Evolutionary conservation across 2,329 filamentous ascomycete genomes (phyloP).

Genomic region (Fusarium subglutinans): DNA sequence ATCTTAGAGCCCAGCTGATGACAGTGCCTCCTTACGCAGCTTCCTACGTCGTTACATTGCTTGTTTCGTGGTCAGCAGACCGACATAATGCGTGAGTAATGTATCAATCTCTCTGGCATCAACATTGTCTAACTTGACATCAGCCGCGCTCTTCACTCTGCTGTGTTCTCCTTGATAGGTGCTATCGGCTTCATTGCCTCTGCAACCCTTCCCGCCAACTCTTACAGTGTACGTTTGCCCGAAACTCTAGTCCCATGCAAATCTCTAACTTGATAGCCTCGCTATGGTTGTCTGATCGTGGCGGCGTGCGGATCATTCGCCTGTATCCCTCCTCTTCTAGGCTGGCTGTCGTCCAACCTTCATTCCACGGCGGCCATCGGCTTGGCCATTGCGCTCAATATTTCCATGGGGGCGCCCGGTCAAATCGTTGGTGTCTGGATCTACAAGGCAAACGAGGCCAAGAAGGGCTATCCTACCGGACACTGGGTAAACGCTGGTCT

Average conservation of each 20-base stretch:
- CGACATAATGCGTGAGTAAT: slow-evolving; percentile 56
- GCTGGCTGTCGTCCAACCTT: slow-evolving; percentile 73
- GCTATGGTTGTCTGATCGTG: slow-evolving; percentile 74
- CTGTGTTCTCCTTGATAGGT: slow-evolving; percentile 55
- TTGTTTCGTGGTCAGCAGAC: slow-evolving; percentile 66
- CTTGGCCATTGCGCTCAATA: slow-evolving; percentile 73
- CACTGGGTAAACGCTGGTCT: slow-evolving; percentile 72
- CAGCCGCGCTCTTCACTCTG: slow-evolving; percentile 52
- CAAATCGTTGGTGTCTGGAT: slow-evolving; percentile 79
- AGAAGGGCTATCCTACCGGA: slow-evolving; percentile 70
- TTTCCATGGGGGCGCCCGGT: slow-evolving; percentile 70
- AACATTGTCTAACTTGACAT: background rate
- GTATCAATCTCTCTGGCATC: fast-evolving
- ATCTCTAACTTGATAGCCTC: slow-evolving; percentile 41
- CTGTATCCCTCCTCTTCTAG: slow-evolving; percentile 71
- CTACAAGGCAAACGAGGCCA: slow-evolving; percentile 69
- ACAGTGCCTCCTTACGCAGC: slow-evolving; percentile 70
- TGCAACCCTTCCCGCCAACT: slow-evolving; percentile 65
- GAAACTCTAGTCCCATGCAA: fast-evolving
- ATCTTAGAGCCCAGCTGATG: slow-evolving; percentile 65
- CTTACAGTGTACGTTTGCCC: slow-evolving; percentile 51
- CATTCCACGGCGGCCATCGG: slow-evolving; percentile 69
- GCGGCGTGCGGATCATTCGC: slow-evolving; percentile 71
- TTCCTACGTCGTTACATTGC: slow-evolving; percentile 55
- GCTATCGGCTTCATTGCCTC: slow-evolving; percentile 64